Base-by-base conservation (phyloP, 495 filamentous ascomycete genomes). In the Bombardia bombarda region DNA sequence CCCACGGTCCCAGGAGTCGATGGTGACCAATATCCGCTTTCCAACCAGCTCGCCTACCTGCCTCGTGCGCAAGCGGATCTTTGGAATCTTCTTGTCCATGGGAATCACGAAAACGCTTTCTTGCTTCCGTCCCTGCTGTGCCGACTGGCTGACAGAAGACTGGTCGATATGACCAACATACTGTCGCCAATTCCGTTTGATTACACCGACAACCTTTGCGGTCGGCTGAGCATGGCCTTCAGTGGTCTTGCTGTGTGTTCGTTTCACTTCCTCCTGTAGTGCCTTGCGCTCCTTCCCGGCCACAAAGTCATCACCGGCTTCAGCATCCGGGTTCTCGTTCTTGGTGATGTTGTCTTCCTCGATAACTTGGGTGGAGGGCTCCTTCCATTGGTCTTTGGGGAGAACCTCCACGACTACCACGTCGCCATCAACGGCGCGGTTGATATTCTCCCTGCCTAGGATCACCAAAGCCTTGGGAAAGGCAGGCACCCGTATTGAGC, bases 31-130 rank as follows among this genome's bases (percentile, higher is more conserved):
- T 45, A 98, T 83, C 33, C 93, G 79, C 67, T 95, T 89, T 7
- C 93, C 90, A 7, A 96, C 55, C 2, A 98, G 70, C 50, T 92
- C 87, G 7, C 77, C 75, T 28, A 87, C 90, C 61, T 96, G 93
- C 22, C 92, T 75, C 17, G 92, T 97, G 19, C 87, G 83, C 34
- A 98, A 70, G 44, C 90, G 78, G 47, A 98, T 97, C 66, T 96
- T 98, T 1, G 92, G 92, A 20, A 98, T 84, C 39, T 85, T 79
- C 66, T 93, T 97, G 63, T 97, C 89, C 93, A 98, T 97, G 2
- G 93, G 89, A 25, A 96, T 75, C 4, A 98, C 71, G 57, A 98
- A 97, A 9, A 98, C 86, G 19, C 74, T 90, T 59, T 97, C 88
- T 52, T 95, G 90, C 44, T 80, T 81, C 21, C 89, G 73, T 26